Conservation (phyloP, 2,329 filamentous ascomycete genomes). For the Fusarium agapanthi region DNA sequence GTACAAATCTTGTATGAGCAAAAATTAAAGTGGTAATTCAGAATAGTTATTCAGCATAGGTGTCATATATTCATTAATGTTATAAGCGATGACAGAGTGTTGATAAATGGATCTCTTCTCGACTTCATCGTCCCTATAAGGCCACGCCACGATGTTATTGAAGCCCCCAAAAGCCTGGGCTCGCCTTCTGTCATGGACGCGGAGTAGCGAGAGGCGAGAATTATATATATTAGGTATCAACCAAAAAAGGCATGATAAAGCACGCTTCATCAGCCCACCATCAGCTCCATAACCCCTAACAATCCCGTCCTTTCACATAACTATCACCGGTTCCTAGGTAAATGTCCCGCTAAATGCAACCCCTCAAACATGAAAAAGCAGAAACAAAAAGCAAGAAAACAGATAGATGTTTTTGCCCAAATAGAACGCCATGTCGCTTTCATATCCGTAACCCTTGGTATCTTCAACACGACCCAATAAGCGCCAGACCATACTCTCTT, state of each 20-base stretch:
- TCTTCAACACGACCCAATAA: slow-evolving; percentile 37
- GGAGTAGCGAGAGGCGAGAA: slow-evolving; percentile 19
- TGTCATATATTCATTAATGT: too few species aligned
- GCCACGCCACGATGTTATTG: neutral
- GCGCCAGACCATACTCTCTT: slow-evolving; percentile 35
- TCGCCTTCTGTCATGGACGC: too few species aligned
- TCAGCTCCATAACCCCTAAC: neutral
- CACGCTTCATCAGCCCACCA: slow-evolving; percentile 10
- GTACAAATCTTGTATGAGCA: neutral
- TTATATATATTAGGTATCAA: slow-evolving; percentile 35
- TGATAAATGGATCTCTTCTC: neutral
- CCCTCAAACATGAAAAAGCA: slow-evolving; percentile 3
- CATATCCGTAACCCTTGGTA: slow-evolving; percentile 38
- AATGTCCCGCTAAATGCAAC: slow-evolving; percentile 29
- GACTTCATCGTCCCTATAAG: neutral
- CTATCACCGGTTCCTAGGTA: neutral
- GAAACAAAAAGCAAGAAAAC: neutral
- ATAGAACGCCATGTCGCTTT: slow-evolving; percentile 33
- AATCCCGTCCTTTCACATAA: slow-evolving; percentile 1
- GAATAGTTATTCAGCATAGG: neutral
- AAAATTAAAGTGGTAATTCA: neutral
- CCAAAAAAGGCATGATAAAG: slow-evolving; percentile 15
- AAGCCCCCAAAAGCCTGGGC: neutral
- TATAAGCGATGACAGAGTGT: neutral
- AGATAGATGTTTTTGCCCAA: slow-evolving; percentile 23